Evolutionary conservation across 768 basidiomycete genomes (phyloP).

Genomic region (Amanita muscaria): DNA sequence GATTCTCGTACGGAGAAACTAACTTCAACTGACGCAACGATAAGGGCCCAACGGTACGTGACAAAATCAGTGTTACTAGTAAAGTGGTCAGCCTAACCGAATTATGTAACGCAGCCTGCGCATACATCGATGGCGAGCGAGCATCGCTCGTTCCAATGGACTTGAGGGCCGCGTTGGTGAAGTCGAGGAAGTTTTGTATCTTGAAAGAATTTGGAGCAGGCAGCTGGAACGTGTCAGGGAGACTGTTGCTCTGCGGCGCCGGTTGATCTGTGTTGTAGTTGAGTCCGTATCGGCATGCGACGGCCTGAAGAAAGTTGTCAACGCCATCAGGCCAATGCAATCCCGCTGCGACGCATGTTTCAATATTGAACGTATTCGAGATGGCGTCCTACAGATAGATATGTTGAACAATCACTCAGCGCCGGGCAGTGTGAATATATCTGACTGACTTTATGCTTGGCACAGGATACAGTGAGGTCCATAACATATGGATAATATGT

Average conservation of each 20-base stretch:
- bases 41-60: conserved; percentile 5
- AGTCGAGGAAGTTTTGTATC: too few relatives aligned
- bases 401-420: not conserved
- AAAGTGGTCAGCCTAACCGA: not conserved
- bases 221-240: too few relatives aligned
- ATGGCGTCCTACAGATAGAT: conserved; percentile 1
- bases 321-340: conserved; percentile 8
- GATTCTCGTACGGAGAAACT: too few relatives aligned
- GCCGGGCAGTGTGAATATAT: not conserved
- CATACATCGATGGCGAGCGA: too few relatives aligned
- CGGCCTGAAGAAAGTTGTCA: conserved; percentile 8
- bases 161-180: too few relatives aligned
- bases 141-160: too few relatives aligned
- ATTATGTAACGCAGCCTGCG: not conserved
- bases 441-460: conserved; percentile 2
- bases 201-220: too few relatives aligned
- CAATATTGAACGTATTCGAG: conserved; percentile 3
- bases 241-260: not conserved
- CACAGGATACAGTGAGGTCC: conserved; percentile 6
- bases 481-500: conserved; percentile 6
- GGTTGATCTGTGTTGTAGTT: not conserved
- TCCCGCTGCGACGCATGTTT: conserved; percentile 4
- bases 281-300: conserved; percentile 6
- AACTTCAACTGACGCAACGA: conserved; percentile 2
- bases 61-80: not conserved